phyloP scores from a whole-genome alignment of 1,139 yeast species.

The Diutina ranongensis region DNA sequence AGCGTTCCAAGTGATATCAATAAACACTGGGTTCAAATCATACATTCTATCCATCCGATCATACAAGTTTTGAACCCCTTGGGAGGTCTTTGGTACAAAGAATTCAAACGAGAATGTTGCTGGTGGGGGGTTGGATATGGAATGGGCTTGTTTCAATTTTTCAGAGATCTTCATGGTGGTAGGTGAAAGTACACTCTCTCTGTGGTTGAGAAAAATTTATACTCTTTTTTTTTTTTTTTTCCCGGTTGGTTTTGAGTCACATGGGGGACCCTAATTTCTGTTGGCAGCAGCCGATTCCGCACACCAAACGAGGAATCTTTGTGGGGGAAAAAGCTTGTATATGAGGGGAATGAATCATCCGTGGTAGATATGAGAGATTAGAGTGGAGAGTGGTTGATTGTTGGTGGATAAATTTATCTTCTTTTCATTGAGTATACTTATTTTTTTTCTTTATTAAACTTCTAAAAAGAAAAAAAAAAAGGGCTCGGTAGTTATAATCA shows the following conservation, averaged over 20 bases:
- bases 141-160: constrained; percentile 38
- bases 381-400: too few species aligned
- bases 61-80: constrained; percentile 90
- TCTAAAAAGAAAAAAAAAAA: too few species aligned
- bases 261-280: too few species aligned
- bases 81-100: constrained; percentile 96
- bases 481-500: too few species aligned
- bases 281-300: too few species aligned
- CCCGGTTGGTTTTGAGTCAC: background rate
- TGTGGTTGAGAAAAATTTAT: background rate
- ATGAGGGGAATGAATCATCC: too few species aligned
- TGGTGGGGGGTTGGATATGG: constrained; percentile 29
- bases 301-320: too few species aligned
- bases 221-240: background rate
- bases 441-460: too few species aligned
- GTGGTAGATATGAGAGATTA: too few species aligned
- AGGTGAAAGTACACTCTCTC: background rate
- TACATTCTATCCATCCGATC: constrained; percentile 98
- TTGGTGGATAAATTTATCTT: too few species aligned
- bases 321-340: too few species aligned
- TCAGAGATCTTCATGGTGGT: constrained; percentile 40
- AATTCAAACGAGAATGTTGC: constrained; percentile 92
- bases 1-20: constrained; percentile 97
- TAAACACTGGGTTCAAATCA: constrained; percentile 79
- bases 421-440: too few species aligned